Base-by-base conservation (phyloP, 306 rosid species). In the Phaseolus lunatus region DNA sequence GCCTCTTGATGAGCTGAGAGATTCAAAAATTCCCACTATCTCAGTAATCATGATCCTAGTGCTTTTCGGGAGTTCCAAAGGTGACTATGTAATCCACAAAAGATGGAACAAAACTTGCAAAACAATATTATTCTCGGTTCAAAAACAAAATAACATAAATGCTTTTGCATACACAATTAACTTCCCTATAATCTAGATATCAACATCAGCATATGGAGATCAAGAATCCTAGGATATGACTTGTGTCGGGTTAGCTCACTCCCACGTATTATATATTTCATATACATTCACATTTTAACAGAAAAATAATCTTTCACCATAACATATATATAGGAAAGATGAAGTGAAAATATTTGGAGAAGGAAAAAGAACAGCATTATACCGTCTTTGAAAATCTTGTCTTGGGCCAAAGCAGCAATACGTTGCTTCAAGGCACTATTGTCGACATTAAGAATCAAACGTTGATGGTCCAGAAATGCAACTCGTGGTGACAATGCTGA, bases 311-410 rank as follows among this genome's bases (percentile, higher is more conserved):
- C 10, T 37, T 37, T 7, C 6, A 35, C 9, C 14, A 12, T 3
- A 7, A 24, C 13, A 15, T 8, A 1, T 9, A 63, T 20, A 31
- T 50, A 5, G 15, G 15, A n/a, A 81, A 35, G 56, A 2, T 61
- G 49, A 27, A 39, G 27, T 50, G 73, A 29, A 14, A 59, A 69
- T 69, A 47, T 31, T 18, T 5, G 22, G 3, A 52, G 31, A 59
- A 41, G 14, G 35, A 8, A 16, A 52, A 52, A 15, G 43, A 59
- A 29, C 0, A 27, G 61, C 2, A n/a, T 29, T 11, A 29, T 89
- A 95, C 97, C 97, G 67, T 95, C 98, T 89, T 95, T 95, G 84
- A 95, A 95, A 84, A 95, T 85, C 91, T 90, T 95, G 75, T 95
- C 97, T 62, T 95, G 98, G 70, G 96, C 97, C 89, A 95, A 84